A percentile compares a stretch with the other conserved stretches of the same genome.
These are phyloP conservation scores for Suillus bovinus DNA, from an alignment of 768 basidiomycete genomes.

Conservation along the genomic window DNA sequence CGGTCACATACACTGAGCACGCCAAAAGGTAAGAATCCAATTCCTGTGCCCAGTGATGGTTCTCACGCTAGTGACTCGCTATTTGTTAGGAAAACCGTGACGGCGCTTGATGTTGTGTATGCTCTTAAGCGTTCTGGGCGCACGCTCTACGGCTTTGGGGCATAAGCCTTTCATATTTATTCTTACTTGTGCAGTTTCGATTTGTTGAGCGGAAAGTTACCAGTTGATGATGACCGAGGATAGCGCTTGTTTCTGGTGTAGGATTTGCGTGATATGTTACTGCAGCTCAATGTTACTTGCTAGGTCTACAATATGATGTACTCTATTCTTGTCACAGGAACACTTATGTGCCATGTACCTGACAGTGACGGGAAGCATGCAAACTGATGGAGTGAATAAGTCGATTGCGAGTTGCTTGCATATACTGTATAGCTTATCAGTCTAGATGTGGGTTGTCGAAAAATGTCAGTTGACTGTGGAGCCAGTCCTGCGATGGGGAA, in stretches of 20 bases:
- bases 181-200: background rate
- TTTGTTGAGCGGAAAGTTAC: background rate
- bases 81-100: conserved; percentile 68
- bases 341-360: background rate
- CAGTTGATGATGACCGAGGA: background rate
- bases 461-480: background rate
- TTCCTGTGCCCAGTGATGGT: background rate
- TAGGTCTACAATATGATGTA: conserved; percentile 7
- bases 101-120: conserved; percentile 82
- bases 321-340: background rate
- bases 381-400: too few relatives aligned
- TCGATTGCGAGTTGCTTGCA: background rate
- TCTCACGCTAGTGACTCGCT: conserved; percentile 8
- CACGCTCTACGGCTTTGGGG: conserved; percentile 84
- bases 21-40: conserved; percentile 58
- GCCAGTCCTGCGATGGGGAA: background rate
- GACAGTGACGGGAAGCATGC: background rate
- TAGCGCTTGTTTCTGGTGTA: background rate
- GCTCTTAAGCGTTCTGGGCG: conserved; percentile 74
- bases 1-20: conserved; percentile 92
- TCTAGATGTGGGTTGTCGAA: background rate
- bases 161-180: conserved; percentile 36
- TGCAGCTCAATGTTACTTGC: background rate
- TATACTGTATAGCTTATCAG: background rate
- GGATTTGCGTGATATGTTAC: background rate